Evolutionary conservation across 805 yeast species (phyloP), one percentile per base, ranked within the genome.

Genomic region (Candida boidinii): DNA sequence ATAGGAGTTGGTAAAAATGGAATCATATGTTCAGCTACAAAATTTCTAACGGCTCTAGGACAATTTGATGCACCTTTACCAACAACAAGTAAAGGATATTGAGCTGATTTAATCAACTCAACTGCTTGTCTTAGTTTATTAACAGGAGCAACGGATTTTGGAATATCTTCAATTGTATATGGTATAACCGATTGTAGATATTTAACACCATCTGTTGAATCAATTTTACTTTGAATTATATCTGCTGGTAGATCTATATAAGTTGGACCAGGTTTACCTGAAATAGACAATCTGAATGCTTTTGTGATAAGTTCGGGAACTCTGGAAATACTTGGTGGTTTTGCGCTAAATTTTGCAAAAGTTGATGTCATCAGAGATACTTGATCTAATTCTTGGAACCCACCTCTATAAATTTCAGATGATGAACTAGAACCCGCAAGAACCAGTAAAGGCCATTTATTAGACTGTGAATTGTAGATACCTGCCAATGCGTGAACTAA

Each of bases 1-100:
- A 79, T 79, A 3, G 88, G 86, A 0, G 87, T 79, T 8, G 87
- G 84, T 30, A 79, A 46, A 42, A 79, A 79, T 1, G 80, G 73
- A 2, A 79, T 31, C 8, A 57, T 45, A 32, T 73, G 68, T 1
- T 33, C 23, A 5, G 48, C 32, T 14, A 79, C 62, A 31, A 79
- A 61, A 0, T 41, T 25, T 2, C 68, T 51, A 7, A 79, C 38
- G 3, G 50, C 46, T 23, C 53, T 51, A 2, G 61, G 57, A 7
- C 43, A 30, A 36, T 68, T 62, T 0, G 79, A 70, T 3, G 79
- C 69, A 3, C 86, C 86, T 52, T 79, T 79, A 4, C 88, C 88
- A 9, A 80, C 46, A 6, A 79, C 63, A 11, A 79, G 54, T 25
- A 80, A 54, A 1, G 85, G 79, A 10, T 51, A 55, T 35, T 58